Conservation (phyloP, 2,329 filamentous ascomycete species). For the Reticulascus tulasneorum region DNA sequence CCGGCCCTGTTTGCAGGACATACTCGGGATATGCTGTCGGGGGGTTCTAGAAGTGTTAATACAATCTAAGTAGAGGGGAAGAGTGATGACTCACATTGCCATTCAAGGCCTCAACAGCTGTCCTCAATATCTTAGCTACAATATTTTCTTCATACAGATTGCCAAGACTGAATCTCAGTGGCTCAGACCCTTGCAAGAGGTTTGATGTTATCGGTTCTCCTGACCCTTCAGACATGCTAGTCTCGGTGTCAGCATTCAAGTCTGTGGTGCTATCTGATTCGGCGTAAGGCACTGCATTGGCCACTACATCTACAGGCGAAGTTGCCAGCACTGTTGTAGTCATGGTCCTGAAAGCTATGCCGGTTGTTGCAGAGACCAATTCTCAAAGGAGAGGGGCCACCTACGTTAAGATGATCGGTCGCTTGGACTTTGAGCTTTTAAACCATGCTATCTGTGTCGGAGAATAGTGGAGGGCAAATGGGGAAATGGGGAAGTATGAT, state of each 20-base stretch:
- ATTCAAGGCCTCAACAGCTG: slow-evolving; percentile 8
- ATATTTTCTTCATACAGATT: slow-evolving; percentile 16
- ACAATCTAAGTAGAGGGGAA: background rate
- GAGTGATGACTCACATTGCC: slow-evolving; percentile 9
- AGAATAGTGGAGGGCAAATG: too few relatives aligned
- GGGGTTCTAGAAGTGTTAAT: slow-evolving; percentile 6
- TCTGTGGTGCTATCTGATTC: slow-evolving; percentile 7
- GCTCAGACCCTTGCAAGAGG: background rate
- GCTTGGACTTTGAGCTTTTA: too few relatives aligned
- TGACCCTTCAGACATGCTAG: slow-evolving; percentile 8
- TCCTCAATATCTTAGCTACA: slow-evolving; percentile 15
- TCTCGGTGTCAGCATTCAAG: slow-evolving; percentile 8
- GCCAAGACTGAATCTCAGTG: slow-evolving; percentile 5
- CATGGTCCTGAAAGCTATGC: too few relatives aligned
- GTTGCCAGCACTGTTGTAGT: too few relatives aligned
- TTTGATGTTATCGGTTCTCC: too few relatives aligned
- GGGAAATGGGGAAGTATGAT: too few relatives aligned
- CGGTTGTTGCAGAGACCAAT: too few relatives aligned
- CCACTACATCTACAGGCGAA: too few relatives aligned
- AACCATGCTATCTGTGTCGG: too few relatives aligned
- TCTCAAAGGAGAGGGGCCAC: too few relatives aligned
- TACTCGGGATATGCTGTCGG: slow-evolving; percentile 16
- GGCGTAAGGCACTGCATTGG: background rate
- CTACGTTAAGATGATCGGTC: too few relatives aligned
- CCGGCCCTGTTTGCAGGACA: slow-evolving; percentile 13